These are phyloP conservation scores for Macroventuria anomochaeta DNA, from an alignment of 2,329 filamentous ascomycete genomes.

Conservation along the genomic window DNA sequence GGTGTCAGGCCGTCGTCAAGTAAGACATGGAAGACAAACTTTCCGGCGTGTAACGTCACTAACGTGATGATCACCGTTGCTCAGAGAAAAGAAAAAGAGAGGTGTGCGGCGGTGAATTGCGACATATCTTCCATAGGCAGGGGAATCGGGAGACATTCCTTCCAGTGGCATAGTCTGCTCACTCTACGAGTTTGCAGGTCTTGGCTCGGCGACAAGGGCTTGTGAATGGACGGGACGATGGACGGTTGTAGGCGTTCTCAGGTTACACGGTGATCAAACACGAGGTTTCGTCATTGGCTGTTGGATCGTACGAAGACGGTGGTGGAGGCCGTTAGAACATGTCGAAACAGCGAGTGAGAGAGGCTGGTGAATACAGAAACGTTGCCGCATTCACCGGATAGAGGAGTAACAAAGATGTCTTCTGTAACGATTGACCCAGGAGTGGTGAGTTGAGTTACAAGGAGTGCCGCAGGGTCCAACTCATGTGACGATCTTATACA, in stretches of 20 bases:
- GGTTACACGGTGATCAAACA: conserved; percentile 33
- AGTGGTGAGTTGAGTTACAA: conserved; percentile 17
- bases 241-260: conserved; percentile 19
- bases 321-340: conserved; percentile 4
- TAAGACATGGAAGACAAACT: conserved; percentile 14
- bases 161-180: conserved; percentile 19
- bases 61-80: conserved; percentile 27
- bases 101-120: conserved; percentile 23
- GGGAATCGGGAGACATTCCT: conserved; percentile 21
- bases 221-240: conserved; percentile 20
- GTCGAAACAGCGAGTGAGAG: conserved; percentile 3
- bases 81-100: conserved; percentile 11
- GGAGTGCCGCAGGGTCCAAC: conserved; percentile 34
- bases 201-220: conserved; percentile 20
- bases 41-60: conserved; percentile 30
- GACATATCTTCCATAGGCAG: conserved; percentile 22
- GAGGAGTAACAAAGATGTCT: conserved; percentile 10
- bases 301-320: not conserved
- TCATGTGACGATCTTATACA: conserved; percentile 35
- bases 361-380: conserved; percentile 4
- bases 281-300: conserved; percentile 17
- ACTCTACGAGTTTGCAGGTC: conserved; percentile 13
- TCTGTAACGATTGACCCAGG: conserved; percentile 11
- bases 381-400: conserved; percentile 2
- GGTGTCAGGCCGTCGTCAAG: conserved; percentile 19